These are phyloP conservation scores for Debaryomyces fabryi DNA, from an alignment of 1,139 yeast species.

Conservation along the genomic window DNA sequence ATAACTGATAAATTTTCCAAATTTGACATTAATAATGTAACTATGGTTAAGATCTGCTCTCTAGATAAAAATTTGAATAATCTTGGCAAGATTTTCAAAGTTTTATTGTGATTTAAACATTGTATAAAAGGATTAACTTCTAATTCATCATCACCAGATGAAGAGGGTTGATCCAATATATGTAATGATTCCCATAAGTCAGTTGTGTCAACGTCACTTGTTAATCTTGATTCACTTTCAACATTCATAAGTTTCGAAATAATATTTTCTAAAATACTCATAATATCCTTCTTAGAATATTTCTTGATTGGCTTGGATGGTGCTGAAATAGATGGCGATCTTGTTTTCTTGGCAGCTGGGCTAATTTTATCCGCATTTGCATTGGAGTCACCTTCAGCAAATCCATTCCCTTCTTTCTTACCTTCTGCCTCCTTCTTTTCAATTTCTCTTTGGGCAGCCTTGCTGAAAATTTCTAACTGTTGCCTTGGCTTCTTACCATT, in stretches of 20 bases:
- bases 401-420: slow-evolving; percentile 23
- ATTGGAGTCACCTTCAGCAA: slow-evolving; percentile 15
- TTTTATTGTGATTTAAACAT: slow-evolving; percentile 82
- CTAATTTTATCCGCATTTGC: slow-evolving; percentile 21
- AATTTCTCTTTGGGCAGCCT: slow-evolving; percentile 52
- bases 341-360: slow-evolving; percentile 17
- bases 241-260: slow-evolving; percentile 77
- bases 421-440: slow-evolving; percentile 37
- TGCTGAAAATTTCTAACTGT: slow-evolving; percentile 70
- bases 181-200: slow-evolving; percentile 80
- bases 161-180: slow-evolving; percentile 55
- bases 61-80: slow-evolving; percentile 79
- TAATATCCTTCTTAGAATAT: slow-evolving; percentile 47
- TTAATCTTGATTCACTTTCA: slow-evolving; percentile 81
- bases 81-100: slow-evolving; percentile 86
- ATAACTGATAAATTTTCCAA: slow-evolving; percentile 81
- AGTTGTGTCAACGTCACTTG: slow-evolving; percentile 53
- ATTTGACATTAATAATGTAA: slow-evolving; percentile 80
- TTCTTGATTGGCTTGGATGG: slow-evolving; percentile 33
- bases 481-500: slow-evolving; percentile 89
- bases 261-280: slow-evolving; percentile 70
- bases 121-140: slow-evolving; percentile 81
- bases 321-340: slow-evolving; percentile 27
- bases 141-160: slow-evolving; percentile 46
- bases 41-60: slow-evolving; percentile 77